Evolutionary conservation across 768 basidiomycete genomes (phyloP), one percentile per base, ranked within the genome.

Genomic region (Lentinula edodes): DNA sequence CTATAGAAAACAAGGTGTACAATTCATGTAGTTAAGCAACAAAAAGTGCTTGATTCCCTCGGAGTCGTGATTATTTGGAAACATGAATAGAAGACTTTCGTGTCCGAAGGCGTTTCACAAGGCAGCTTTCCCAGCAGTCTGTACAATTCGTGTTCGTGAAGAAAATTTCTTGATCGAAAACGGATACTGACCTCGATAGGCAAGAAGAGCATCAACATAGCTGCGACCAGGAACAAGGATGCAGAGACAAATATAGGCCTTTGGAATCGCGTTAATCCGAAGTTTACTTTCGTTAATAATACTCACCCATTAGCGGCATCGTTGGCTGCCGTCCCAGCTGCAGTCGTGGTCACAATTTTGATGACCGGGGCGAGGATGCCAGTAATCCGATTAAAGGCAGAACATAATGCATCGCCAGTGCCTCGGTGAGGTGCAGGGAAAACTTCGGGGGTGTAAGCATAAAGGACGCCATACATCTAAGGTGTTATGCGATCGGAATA

Each of bases 381-480:
- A 60, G 84, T 85, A 43, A 88, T 66, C 16, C 85, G 76, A 66
- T 82, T 84, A 13, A 81, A 78, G 13, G 76, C 74, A 2, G 83
- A 74, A 23, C 81, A 80, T 38, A 86, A 72, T 10, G 80, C 83
- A 46, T 81, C 83, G 23, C 84, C 84, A 1, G 84, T 85, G 10
- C 84, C 84, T 60, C 81, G 73, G 52, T 80, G 76, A 61, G 73
- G 79, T 3, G 83, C 80, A 13, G 83, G 83, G 71, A 84, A 83
- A 18, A 84, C 61, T 66, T 84, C 81, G 18, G 83, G 83, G 2
- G 80, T 80, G 61, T 80, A 42, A 73, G 76, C 56, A 48, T 80
- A 82, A 23, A 82, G 67, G 12, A 81, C 72, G 20, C 61, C 61
- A 20, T 60, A 60, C 59, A 60, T 60, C 59, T 60, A 10, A 20